A percentile compares a stretch with the other conserved stretches of the same genome.
Evolutionary conservation across 345 rosid species (phyloP).

Genomic region (Citrus maxima): DNA sequence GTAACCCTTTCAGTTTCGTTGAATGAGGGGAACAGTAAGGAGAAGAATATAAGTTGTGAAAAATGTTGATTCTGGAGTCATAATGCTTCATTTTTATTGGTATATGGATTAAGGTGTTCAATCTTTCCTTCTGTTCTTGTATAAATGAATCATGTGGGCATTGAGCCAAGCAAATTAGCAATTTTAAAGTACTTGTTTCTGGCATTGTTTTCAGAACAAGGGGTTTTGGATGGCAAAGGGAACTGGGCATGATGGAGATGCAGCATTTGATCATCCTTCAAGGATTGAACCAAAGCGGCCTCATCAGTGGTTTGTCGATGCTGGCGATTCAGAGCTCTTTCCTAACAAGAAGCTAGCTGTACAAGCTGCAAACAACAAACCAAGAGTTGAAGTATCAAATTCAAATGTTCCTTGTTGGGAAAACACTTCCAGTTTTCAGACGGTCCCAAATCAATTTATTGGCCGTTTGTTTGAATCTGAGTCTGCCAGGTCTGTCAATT

Average conservation of each 20-base stretch:
- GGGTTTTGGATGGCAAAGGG: conserved; percentile 63
- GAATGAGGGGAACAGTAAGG: not conserved
- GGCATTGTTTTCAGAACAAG: conserved; percentile 57
- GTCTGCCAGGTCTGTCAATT: conserved; percentile 48
- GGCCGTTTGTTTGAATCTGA: conserved; percentile 67
- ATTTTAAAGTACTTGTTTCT: conserved; percentile 8
- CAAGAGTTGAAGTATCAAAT: conserved; percentile 33
- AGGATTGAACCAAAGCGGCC: conserved; percentile 66
- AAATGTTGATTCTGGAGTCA: not conserved
- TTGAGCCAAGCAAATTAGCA: not conserved
- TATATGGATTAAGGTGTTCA: not conserved
- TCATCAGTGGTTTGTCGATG: conserved; percentile 66
- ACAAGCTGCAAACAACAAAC: conserved; percentile 35
- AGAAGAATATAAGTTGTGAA: not conserved
- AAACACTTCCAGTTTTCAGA: conserved; percentile 49
- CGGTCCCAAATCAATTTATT: conserved; percentile 59
- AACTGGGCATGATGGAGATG: conserved; percentile 48
- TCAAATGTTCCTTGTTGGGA: conserved; percentile 59
- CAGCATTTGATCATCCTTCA: conserved; percentile 47
- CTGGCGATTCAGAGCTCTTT: conserved; percentile 60
- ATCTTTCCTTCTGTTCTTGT: not conserved
- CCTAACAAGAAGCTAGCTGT: conserved; percentile 77
- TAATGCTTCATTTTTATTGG: not conserved
- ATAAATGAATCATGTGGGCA: not conserved
- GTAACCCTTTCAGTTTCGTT: not conserved